Evolutionary conservation across 139 green algal genomes (phyloP), one percentile per base, ranked within the genome.

Genomic region (Pleodorina starrii): DNA sequence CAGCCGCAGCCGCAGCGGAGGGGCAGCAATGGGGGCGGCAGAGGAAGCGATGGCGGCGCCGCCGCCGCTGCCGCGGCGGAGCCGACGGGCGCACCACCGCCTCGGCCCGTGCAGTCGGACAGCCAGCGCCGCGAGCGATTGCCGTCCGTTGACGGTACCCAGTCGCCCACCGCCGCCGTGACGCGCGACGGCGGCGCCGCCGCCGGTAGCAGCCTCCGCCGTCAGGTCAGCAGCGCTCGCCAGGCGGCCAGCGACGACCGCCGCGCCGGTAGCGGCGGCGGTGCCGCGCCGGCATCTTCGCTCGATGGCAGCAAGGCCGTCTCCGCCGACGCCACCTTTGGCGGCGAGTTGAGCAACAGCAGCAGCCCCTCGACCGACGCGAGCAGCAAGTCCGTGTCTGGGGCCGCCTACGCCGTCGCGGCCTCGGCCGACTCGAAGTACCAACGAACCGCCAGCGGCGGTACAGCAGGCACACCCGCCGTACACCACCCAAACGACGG

Each of bases 371-470:
- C 63, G 3, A 73, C 19, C 5, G n/a, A 36, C 63, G 63, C 5
- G n/a, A 73, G 63, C 63, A 36, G 2, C 63, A 73, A 73, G 63
- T 73, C 63, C 54, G n/a, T n/a, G n/a, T n/a, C n/a, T n/a, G n/a
- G n/a, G n/a, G n/a, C n/a, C n/a, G n/a, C n/a, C n/a, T n/a, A n/a
- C n/a, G n/a, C n/a, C n/a, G n/a, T n/a, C n/a, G n/a, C n/a, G n/a
- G n/a, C n/a, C n/a, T n/a, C n/a, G n/a, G n/a, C n/a, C n/a, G n/a
- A n/a, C n/a, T n/a, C n/a, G n/a, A n/a, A n/a, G n/a, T n/a, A n/a
- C n/a, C n/a, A n/a, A n/a, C n/a, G n/a, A n/a, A n/a, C n/a, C n/a
- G n/a, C n/a, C n/a, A n/a, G n/a, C n/a, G n/a, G n/a, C n/a, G n/a
- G n/a, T n/a, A n/a, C n/a, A n/a, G n/a, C n/a, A n/a, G n/a, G n/a